phyloP scores from a whole-genome alignment of 169 alveolate species.

The Plasmodium falciparum region DNA sequence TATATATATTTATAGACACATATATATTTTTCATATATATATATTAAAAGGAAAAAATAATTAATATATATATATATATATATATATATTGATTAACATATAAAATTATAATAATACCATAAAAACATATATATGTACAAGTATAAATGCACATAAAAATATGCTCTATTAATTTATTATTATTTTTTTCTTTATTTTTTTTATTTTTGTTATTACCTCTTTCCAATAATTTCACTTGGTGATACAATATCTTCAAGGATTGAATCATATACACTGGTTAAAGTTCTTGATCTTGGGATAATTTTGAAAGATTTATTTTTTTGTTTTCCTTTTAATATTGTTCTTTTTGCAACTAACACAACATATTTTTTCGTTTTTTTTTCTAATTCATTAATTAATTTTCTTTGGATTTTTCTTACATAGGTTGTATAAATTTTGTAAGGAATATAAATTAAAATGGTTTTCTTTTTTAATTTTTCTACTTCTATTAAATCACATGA shows the following conservation, averaged over 20 bases:
- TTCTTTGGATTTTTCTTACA: conserved; percentile 91
- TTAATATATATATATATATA: no score
- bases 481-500: conserved; percentile 88
- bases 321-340: conserved; percentile 91
- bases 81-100: background rate
- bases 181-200: background rate
- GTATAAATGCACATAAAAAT: background rate
- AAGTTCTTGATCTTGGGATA: conserved; percentile 96
- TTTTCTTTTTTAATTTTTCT: conserved; percentile 90
- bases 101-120: background rate
- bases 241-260: conserved; percentile 96
- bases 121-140: background rate
- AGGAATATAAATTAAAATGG: conserved; percentile 91
- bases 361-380: conserved; percentile 95
- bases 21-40: conserved; percentile 81
- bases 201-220: conserved; percentile 78
- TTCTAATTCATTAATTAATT: conserved; percentile 94
- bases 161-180: background rate
- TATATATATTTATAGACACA: conserved; percentile 5
- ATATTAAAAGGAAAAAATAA: background rate
- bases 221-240: conserved; percentile 95
- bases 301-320: conserved; percentile 90
- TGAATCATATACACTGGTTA: conserved; percentile 96
- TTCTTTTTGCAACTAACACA: conserved; percentile 93
- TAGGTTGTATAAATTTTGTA: conserved; percentile 88